Base-by-base conservation (phyloP, 176 grass and related monocot species). In the Ananas comosus region DNA sequence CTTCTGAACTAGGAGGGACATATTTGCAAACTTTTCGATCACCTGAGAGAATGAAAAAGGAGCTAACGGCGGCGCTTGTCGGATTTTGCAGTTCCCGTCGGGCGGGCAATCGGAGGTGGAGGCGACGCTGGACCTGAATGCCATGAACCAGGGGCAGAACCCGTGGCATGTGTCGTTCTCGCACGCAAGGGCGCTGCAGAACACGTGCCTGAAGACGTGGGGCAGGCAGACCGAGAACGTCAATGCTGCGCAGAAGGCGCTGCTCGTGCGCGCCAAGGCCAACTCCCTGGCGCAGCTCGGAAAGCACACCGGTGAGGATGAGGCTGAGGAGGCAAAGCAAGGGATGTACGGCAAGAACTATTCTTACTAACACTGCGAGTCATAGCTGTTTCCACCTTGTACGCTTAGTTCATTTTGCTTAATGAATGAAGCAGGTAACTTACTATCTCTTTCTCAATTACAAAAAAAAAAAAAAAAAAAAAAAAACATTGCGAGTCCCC, bases 181-280 rank as follows among this genome's bases (percentile, higher is more conserved):
- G 11, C 65, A 74, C 11, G 72, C 72, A 0, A 74, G 72, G 28
- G 72, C 72, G 16, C 72, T 74, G 12, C 72, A 74, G 48, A 74
- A 74, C 72, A 74, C 72, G 23, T 74, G 72, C 72, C 72, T 74
- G 63, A 66, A 74, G 61, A 74, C 63, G 17, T 66, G 72, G 72
- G 72, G 48, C 23, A 49, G 63, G 2, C 59, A 11, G 49, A 49
- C 58, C 12, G 72, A 74, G 61, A 74, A 74, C 9, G 61, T 65
- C 22, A 74, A 74, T 49, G 72, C 59, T 6, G 72, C 61, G 0
- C 72, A 74, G 61, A 57, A 74, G 17, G 22, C 21, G 4, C 61
- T 74, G 48, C 72, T 74, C 22, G 72, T 64, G 18, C 72, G 72
- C 16, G 61, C 72, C 61, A 65, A 74, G 49, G 72, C 61, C 3